Conservation (phyloP, 2,329 filamentous ascomycete species). For the Neonectria sp. region DNA sequence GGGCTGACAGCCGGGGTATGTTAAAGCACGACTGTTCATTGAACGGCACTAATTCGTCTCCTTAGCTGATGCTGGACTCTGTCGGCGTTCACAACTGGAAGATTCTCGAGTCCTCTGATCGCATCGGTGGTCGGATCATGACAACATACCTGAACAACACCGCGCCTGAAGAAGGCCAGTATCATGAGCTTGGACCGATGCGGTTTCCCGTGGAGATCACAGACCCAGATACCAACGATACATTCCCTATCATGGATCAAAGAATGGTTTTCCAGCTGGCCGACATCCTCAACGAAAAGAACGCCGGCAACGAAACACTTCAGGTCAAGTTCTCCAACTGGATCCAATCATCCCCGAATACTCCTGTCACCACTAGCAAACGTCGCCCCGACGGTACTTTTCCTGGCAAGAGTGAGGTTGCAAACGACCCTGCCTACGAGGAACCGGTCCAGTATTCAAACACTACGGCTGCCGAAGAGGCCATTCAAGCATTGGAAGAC, state of each 20-base stretch:
- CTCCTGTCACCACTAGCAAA: conserved; percentile 47
- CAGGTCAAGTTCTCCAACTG: conserved; percentile 75
- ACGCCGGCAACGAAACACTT: conserved; percentile 58
- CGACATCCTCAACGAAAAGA: conserved; percentile 13
- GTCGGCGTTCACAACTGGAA: conserved; percentile 62
- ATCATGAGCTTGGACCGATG: conserved; percentile 18
- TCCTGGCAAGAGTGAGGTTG: conserved; percentile 43
- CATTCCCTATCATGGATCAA: conserved; percentile 10
- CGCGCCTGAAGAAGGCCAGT: conserved; percentile 35
- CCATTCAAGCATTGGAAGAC: conserved; percentile 43
- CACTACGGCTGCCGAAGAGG: conserved; percentile 43
- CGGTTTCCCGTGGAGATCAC: conserved; percentile 11
- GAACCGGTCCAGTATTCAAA: conserved; percentile 40
- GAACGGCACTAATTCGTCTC: not conserved
- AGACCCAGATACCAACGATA: conserved; percentile 15
- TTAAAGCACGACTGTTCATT: not conserved
- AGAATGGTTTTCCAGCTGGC: conserved; percentile 15
- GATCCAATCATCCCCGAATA: conserved; percentile 65
- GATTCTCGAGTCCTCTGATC: conserved; percentile 58
- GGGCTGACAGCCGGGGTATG: conserved; percentile 30
- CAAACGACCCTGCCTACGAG: conserved; percentile 38
- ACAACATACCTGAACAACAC: conserved; percentile 60
- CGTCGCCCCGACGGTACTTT: conserved; percentile 49
- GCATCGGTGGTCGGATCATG: conserved; percentile 60
- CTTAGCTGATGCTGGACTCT: conserved; percentile 56